Percentiles rank a stretch among this genome's conserved stretches.
Conservation (phyloP, 2,329 filamentous ascomycete species). For the Ceratocystiopsis brevicomis region DNA sequence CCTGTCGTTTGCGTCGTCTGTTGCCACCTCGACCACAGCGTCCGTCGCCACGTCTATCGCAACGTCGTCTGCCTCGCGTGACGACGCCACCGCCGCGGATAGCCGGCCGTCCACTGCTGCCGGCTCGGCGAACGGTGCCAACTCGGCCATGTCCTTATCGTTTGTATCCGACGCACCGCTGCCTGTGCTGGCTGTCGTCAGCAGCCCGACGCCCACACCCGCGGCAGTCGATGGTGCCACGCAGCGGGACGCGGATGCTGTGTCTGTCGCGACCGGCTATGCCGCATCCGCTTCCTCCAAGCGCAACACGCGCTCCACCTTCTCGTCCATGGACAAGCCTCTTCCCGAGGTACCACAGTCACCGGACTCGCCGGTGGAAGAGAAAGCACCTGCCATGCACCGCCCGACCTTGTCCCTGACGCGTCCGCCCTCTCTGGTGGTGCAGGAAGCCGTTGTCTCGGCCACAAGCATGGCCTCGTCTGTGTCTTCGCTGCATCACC, state of each 20-base stretch:
- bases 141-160: conserved; percentile 11
- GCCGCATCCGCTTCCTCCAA: conserved; percentile 3
- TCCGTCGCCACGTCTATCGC: conserved; percentile 5
- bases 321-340: conserved; percentile 41
- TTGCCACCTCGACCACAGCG: background rate
- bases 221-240: no score
- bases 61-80: no score
- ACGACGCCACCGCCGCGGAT: background rate
- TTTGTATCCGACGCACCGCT: conserved; percentile 9
- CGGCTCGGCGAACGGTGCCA: conserved; percentile 17
- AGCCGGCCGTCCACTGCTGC: conserved; percentile 5
- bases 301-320: conserved; percentile 16
- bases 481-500: conserved; percentile 25
- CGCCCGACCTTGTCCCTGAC: conserved; percentile 19
- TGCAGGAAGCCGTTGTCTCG: conserved; percentile 19
- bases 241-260: background rate
- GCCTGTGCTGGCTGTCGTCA: no score
- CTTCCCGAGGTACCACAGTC: conserved; percentile 43
- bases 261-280: background rate
- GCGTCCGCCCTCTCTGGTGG: conserved; percentile 22
- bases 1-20: no score
- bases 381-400: conserved; percentile 8
- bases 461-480: conserved; percentile 26
- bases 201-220: no score
- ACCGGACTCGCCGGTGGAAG: conserved; percentile 24